Evolutionary conservation across 2,329 filamentous ascomycete species (phyloP), one percentile per base, ranked within the genome.

Genomic region (Alternaria conjuncta): DNA sequence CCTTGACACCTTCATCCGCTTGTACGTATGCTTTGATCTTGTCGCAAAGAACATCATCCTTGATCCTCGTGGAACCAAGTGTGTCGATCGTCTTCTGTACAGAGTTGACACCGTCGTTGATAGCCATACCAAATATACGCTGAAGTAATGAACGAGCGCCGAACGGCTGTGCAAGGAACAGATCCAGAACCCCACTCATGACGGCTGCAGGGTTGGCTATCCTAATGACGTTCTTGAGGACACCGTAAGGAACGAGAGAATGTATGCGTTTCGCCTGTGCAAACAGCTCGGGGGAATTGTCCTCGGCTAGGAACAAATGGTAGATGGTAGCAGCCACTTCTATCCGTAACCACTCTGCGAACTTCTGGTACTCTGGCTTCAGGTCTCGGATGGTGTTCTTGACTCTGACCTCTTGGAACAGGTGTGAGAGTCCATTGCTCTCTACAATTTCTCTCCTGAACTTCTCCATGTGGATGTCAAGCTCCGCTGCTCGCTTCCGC

Each of bases 401-500:
- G 60, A 94, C 90, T 73, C 92, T 92, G 79, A 99, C 97, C 78
- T 98, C 96, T 61, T 91, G 87, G 81, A 99, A 98, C 1, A 99
- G 86, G 78, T 92, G 95, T 0, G 95, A 96, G 44, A 99, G 86
- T 9, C 96, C 96, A 78, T 97, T 97, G 82, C 83, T 85, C 78
- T 91, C 89, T 23, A 91, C 88, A 69, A 91, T 89, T 64, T 90
- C 88, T 66, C 87, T 82, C 50, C 89, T 84, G 78, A 91, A 91
- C 64, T 87, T 87, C 81, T 99, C 96, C 96, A 99, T 99, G 78
- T 98, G 97, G 23, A 97, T 92, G 80, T 99, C 96, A 55, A 99
- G 85, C 75, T 98, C 96, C 6, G 92, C 91, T 2, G 96, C 96
- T 68, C 96, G 89, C 79, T 94, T 90, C 69, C 94, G 86, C 9